Evolutionary conservation across 176 grass and related monocot genomes (phyloP).

Genomic region (Aegilops speltoides): DNA sequence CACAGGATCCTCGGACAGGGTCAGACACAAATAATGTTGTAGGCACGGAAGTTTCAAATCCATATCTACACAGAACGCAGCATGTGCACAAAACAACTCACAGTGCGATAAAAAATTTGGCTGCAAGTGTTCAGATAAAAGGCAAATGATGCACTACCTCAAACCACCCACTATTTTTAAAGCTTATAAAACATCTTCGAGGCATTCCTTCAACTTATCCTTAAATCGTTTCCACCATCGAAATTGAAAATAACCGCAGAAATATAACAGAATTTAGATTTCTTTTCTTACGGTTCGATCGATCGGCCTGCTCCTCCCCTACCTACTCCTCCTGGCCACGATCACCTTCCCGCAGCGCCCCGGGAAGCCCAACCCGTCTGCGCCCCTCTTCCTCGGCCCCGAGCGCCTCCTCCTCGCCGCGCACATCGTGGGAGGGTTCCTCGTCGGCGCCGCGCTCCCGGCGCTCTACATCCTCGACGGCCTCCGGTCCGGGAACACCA

Average conservation of each 20-base stretch:
- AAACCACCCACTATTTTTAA: conserved; percentile 95
- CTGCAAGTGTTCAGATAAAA: conserved; percentile 91
- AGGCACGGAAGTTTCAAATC: not conserved
- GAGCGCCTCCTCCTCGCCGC: too few relatives aligned
- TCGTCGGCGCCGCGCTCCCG: conserved; percentile 64
- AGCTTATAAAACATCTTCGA: conserved; percentile 84
- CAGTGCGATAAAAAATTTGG: conserved; percentile 87
- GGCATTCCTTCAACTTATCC: conserved; percentile 55
- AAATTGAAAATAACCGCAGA: too few relatives aligned
- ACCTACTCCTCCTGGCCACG: too few relatives aligned
- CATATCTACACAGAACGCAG: conserved; percentile 98
- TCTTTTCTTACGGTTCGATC: too few relatives aligned
- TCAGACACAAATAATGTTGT: too few relatives aligned
- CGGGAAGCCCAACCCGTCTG: too few relatives aligned
- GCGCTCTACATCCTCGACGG: conserved; percentile 69
- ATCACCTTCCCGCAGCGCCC: too few relatives aligned
- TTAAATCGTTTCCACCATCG: too few relatives aligned
- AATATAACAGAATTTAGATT: too few relatives aligned
- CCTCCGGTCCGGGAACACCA: conserved; percentile 45
- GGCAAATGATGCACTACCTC: conserved; percentile 95
- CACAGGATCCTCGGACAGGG: too few relatives aligned
- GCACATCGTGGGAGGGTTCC: not conserved
- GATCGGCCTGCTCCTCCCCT: too few relatives aligned
- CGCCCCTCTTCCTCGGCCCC: too few relatives aligned
- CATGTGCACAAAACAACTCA: conserved; percentile 49